Conservation (phyloP, 495 filamentous ascomycete species). For the Halenospora varia region DNA sequence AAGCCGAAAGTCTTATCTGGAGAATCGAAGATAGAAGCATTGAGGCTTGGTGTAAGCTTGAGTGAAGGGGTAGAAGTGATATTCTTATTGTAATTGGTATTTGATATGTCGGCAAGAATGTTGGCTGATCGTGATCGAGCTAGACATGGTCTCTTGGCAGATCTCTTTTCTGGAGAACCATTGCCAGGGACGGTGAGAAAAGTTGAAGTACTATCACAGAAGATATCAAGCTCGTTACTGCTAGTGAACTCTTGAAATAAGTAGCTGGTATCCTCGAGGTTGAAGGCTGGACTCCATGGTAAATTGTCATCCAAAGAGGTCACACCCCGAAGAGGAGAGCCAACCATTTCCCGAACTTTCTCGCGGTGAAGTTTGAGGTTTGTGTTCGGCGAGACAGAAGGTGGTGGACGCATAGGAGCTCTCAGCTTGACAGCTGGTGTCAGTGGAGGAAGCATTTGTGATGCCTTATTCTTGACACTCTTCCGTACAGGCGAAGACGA, state of each 20-base stretch:
- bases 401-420: constrained; percentile 73
- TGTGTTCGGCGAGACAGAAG: constrained; percentile 89
- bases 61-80: constrained; percentile 41
- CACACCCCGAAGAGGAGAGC: constrained; percentile 76
- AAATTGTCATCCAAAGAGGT: constrained; percentile 59
- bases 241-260: constrained; percentile 42
- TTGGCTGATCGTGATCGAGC: constrained; percentile 55
- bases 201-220: constrained; percentile 55
- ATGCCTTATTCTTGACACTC: constrained; percentile 20
- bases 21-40: constrained; percentile 17
- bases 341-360: constrained; percentile 79
- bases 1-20: constrained; percentile 32
- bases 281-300: constrained; percentile 78
- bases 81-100: constrained; percentile 44
- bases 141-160: constrained; percentile 56
- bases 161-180: constrained; percentile 74
- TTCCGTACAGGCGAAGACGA: constrained; percentile 57
- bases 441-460: constrained; percentile 69
- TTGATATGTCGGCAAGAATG: constrained; percentile 65
- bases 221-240: constrained; percentile 63
- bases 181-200: constrained; percentile 42
- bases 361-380: constrained; percentile 91
- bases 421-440: constrained; percentile 86
- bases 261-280: constrained; percentile 48
- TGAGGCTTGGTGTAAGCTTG: constrained; percentile 34